phyloP scores from a whole-genome alignment of 148 eudicot genomes.

The Rhododendron molle region DNA sequence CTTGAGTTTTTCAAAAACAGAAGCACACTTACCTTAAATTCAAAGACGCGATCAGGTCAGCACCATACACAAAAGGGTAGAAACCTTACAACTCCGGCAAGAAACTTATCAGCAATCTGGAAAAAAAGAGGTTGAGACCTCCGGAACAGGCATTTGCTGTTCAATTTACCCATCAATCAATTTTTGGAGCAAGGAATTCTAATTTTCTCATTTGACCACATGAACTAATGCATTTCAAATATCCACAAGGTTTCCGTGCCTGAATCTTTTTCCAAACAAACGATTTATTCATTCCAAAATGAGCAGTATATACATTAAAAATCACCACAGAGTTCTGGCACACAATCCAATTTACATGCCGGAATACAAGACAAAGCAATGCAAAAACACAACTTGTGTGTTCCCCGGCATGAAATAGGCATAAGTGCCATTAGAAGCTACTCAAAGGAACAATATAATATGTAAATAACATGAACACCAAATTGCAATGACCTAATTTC shows the following conservation, averaged over 20 bases:
- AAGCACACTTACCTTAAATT: neutral
- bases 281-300: neutral
- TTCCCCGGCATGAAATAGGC: neutral
- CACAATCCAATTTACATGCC: conserved; percentile 4
- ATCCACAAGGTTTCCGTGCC: neutral
- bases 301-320: neutral
- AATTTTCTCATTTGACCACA: neutral
- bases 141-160: neutral
- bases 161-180: neutral
- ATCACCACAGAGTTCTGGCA: neutral
- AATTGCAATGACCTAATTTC: neutral
- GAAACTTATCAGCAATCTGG: neutral
- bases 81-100: neutral
- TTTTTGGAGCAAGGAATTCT: neutral
- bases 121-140: neutral
- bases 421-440: neutral
- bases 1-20: neutral
- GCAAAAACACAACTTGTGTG: neutral
- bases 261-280: neutral
- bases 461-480: neutral
- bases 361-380: neutral
- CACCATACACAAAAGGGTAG: neutral
- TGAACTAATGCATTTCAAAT: neutral
- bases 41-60: neutral
- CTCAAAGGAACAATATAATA: too few species aligned